Evolutionary conservation across 208 protist species (phyloP).

Genomic region (Wallacemonas sp.): DNA sequence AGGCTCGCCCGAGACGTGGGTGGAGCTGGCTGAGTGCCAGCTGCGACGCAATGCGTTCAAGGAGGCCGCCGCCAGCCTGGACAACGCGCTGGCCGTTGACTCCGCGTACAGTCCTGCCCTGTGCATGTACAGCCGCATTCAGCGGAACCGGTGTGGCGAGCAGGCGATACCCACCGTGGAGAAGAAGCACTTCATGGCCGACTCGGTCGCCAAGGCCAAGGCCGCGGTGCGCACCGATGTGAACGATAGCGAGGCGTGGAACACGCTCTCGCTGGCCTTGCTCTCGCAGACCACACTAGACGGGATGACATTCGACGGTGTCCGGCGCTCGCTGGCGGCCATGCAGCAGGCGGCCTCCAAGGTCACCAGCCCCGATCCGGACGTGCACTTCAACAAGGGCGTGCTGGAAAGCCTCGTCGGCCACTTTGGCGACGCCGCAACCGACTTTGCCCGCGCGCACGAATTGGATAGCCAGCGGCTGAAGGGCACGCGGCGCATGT

Average conservation of each 20-base stretch:
- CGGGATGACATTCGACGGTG: conserved; percentile 47
- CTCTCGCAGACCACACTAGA: conserved; percentile 61
- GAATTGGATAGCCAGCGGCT: conserved; percentile 60
- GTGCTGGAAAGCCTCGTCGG: conserved; percentile 74
- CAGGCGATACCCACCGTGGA: conserved; percentile 43
- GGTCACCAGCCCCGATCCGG: conserved; percentile 52
- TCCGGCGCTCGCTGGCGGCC: conserved; percentile 47
- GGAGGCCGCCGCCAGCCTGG: conserved; percentile 77
- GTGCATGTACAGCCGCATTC: conserved; percentile 81
- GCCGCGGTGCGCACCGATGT: conserved; percentile 54
- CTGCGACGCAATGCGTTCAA: conserved; percentile 71
- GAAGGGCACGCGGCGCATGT: conserved; percentile 41
- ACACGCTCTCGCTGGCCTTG: conserved; percentile 65
- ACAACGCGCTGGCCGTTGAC: conserved; percentile 62
- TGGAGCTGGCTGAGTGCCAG: conserved; percentile 77
- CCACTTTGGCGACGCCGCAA: conserved; percentile 59
- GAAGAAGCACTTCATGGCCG: conserved; percentile 42
- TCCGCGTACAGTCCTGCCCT: conserved; percentile 52
- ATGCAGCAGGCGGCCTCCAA: conserved; percentile 65
- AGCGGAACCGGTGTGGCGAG: conserved; percentile 73
- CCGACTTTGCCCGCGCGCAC: conserved; percentile 52
- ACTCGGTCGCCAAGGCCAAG: conserved; percentile 61
- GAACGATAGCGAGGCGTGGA: conserved; percentile 65
- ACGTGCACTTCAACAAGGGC: conserved; percentile 82
- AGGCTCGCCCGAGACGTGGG: conserved; percentile 59